phyloP scores from a whole-genome alignment of 768 basidiomycete genomes.

The Leccinum broughii region DNA sequence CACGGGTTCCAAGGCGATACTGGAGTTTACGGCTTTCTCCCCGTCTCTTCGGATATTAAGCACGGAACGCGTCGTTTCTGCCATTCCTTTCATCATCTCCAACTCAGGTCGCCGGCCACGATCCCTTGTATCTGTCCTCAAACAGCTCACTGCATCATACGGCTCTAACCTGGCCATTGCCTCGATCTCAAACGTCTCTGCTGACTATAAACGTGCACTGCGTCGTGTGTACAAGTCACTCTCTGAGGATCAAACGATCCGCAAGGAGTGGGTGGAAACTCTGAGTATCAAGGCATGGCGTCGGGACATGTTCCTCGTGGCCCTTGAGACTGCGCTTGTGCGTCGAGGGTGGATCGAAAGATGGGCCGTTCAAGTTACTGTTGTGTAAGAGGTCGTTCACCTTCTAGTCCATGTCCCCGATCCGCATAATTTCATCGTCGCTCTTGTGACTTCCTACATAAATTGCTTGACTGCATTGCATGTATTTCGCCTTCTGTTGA shows the following conservation, averaged over 20 bases:
- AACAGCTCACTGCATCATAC: conserved; percentile 32
- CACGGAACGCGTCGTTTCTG: conserved; percentile 40
- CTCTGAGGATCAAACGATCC: conserved; percentile 13
- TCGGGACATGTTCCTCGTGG: conserved; percentile 45
- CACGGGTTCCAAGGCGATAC: conserved; percentile 19
- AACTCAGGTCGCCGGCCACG: conserved; percentile 38
- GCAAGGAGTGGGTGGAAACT: conserved; percentile 11
- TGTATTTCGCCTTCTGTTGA: background rate
- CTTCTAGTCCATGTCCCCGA: too few species aligned
- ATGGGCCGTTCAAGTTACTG: conserved; percentile 41
- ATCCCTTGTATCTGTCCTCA: conserved; percentile 39
- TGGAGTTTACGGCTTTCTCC: conserved; percentile 43
- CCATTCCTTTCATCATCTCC: conserved; percentile 44
- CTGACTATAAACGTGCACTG: conserved; percentile 27
- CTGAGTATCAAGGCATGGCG: conserved; percentile 44
- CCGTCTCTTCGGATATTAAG: conserved; percentile 36
- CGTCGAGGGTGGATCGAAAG: conserved; percentile 43
- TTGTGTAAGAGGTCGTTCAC: conserved; percentile 11
- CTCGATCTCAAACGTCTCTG: conserved; percentile 43
- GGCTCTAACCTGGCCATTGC: conserved; percentile 32
- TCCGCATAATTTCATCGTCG: background rate
- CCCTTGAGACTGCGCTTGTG: conserved; percentile 55
- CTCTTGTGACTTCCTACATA: too few species aligned
- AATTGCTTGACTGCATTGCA: background rate
- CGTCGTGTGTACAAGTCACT: conserved; percentile 7